A percentile compares a stretch with the other conserved stretches of the same genome.
These are phyloP conservation scores for Cyclostephanos invisitatus DNA, from an alignment of 108 stramenopile genomes.

Conservation along the genomic window DNA sequence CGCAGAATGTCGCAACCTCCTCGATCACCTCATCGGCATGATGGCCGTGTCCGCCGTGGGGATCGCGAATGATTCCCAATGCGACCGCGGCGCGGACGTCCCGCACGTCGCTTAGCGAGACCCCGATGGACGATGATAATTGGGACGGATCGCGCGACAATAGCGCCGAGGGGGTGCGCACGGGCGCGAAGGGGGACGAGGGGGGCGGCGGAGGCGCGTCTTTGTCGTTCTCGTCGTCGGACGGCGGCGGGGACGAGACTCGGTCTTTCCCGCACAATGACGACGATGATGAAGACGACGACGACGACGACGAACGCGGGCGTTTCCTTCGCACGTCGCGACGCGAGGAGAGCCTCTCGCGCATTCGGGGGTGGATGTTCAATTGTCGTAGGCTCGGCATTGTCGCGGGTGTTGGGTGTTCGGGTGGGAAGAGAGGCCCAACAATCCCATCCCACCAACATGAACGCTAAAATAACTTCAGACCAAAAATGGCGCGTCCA, in stretches of 20 bases:
- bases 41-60: constrained; percentile 22
- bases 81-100: constrained; percentile 29
- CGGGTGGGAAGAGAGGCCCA: background rate
- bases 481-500: no score
- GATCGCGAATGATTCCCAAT: constrained; percentile 21
- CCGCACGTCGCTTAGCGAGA: constrained; percentile 12
- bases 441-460: no score
- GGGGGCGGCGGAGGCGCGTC: background rate
- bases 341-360: constrained; percentile 16
- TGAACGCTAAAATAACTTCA: no score
- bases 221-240: constrained; percentile 7
- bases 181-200: constrained; percentile 19
- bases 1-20: constrained; percentile 16
- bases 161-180: constrained; percentile 47
- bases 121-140: constrained; percentile 12
- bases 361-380: constrained; percentile 14
- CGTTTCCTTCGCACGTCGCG: constrained; percentile 9
- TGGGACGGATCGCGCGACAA: constrained; percentile 40
- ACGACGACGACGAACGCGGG: constrained; percentile 3
- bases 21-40: constrained; percentile 10
- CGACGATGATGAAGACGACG: constrained; percentile 7
- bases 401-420: background rate
- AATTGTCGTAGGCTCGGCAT: constrained; percentile 38
- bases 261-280: background rate
- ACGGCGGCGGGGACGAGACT: background rate